Percentiles rank a stretch among this genome's conserved stretches.
Evolutionary conservation across 176 grass and related monocot genomes (phyloP).

Genomic region (Carex littledalei): DNA sequence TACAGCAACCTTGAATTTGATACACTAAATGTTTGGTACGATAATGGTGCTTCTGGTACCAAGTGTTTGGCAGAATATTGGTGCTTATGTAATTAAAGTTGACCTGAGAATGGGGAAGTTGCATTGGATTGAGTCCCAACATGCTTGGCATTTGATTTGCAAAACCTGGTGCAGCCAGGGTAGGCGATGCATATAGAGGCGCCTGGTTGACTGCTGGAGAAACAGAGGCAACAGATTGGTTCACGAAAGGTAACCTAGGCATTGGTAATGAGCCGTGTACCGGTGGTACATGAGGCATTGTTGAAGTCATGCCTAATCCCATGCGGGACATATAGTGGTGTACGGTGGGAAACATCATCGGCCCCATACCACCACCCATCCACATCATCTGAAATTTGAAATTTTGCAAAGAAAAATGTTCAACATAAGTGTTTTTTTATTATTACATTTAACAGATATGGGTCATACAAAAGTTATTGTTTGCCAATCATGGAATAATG

Average conservation of each 20-base stretch:
- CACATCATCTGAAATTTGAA: slow-evolving; percentile 72
- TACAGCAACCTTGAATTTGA: not conserved
- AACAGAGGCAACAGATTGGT: slow-evolving; percentile 28
- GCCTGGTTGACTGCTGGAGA: slow-evolving; percentile 30
- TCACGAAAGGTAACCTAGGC: slow-evolving; percentile 58
- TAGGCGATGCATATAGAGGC: slow-evolving; percentile 22
- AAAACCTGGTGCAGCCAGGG: slow-evolving; percentile 31
- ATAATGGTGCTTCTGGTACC: not conserved
- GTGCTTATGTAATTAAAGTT: not conserved
- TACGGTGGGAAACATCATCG: slow-evolving; percentile 73
- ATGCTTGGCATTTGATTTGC: slow-evolving; percentile 39
- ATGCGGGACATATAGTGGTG: slow-evolving; percentile 70
- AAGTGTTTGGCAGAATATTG: not conserved
- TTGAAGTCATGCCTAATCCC: slow-evolving; percentile 35
- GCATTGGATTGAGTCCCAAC: slow-evolving; percentile 46
- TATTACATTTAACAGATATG: not conserved
- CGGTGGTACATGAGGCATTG: slow-evolving; percentile 23
- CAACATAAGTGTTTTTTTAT: not conserved
- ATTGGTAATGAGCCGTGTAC: slow-evolving; percentile 29
- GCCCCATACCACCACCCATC: slow-evolving; percentile 84
- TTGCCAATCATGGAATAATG: not conserved
- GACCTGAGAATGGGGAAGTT: slow-evolving; percentile 39
- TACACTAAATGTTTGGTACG: not conserved
- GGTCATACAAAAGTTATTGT: not conserved
- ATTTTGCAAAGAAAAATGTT: not conserved